Base-by-base conservation (phyloP, 2,329 filamentous ascomycete genomes). In the Pezicula radicicola region DNA sequence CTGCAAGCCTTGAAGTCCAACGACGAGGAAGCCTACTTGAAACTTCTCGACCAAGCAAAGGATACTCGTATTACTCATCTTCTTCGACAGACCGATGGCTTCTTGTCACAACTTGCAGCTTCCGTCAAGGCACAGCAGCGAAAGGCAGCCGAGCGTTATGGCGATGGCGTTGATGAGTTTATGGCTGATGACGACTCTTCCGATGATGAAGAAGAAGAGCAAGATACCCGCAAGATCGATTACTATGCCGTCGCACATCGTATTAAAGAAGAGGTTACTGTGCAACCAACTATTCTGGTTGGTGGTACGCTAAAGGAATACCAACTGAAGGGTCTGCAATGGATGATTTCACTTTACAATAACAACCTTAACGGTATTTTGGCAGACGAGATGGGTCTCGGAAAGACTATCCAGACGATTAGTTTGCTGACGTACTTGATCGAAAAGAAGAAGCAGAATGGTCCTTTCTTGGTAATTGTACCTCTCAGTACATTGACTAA, bases 341-440 rank as follows among this genome's bases (percentile, higher is more conserved):
- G 94, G 94, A 99, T 99, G 94, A 87, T 99, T 55, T 99, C 94
- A 13, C 80, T 99, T 13, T 99, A 97, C 81, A 99, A 99, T 85
- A 99, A 99, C 78, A 99, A 97, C 72, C 83, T 99, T 60, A 99
- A 99, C 70, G 94, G 94, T 81, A 97, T 99, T 60, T 78, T 99
- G 63, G 94, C 94, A 53, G 94, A 99, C 66, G 94, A 99, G 74
- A 99, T 99, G 94, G 94, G 94, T 86, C 89, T 99, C 59, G 94
- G 94, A 71, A 99, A 99, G 76, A 99, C 94, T 0, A 99, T 99
- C 63, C 94, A 99, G 72, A 97, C 94, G 42, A 99, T 99, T 73
- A 96, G 90, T 77, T 76, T 99, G 73, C 89, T 99, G 65, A 97
- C 93, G 3, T 95, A 99, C 68, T 85, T 99, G 56, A 97, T 99